phyloP scores from a whole-genome alignment of 1,284 basidiomycete genomes.

The Ganoderma sinense region DNA sequence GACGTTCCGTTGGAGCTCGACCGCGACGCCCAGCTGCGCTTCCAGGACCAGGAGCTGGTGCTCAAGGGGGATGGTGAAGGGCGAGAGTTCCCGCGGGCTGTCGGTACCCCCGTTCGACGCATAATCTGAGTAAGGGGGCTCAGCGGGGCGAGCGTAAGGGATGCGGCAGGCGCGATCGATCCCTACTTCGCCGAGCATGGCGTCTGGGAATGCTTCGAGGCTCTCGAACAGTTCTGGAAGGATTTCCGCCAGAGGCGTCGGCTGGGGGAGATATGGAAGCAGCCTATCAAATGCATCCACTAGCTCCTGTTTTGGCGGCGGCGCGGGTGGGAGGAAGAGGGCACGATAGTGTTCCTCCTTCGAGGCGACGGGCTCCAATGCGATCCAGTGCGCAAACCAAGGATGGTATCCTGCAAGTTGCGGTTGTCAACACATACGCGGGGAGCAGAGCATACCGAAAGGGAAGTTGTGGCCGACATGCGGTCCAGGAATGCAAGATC shows the following conservation, averaged over 20 bases:
- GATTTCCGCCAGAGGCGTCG: conserved; percentile 59
- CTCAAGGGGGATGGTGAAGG: conserved; percentile 72
- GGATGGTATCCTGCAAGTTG: conserved; percentile 75
- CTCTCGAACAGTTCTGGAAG: conserved; percentile 61
- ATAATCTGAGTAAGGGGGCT: conserved; percentile 32
- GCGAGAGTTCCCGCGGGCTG: conserved; percentile 59
- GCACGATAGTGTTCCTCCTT: conserved; percentile 74
- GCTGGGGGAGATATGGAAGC: conserved; percentile 67
- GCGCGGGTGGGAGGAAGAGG: conserved; percentile 54
- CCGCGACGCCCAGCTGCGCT: conserved; percentile 78
- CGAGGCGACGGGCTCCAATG: conserved; percentile 46
- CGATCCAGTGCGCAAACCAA: conserved; percentile 82
- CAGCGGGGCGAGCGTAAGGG: conserved; percentile 55
- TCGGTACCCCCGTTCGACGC: neutral
- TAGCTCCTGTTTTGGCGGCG: conserved; percentile 38
- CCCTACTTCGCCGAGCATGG: conserved; percentile 87
- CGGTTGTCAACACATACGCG: conserved; percentile 14
- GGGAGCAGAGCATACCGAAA: neutral
- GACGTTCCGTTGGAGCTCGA: conserved; percentile 73
- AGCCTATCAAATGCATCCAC: conserved; percentile 56
- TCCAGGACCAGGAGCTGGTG: conserved; percentile 81
- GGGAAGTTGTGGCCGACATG: conserved; percentile 4
- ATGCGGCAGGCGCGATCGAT: conserved; percentile 79
- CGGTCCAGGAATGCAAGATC: neutral
- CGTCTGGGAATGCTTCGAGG: conserved; percentile 63